Evolutionary conservation across 305 asterid species (phyloP), one percentile per base, ranked within the genome.

Genomic region (Plantago rigida): DNA sequence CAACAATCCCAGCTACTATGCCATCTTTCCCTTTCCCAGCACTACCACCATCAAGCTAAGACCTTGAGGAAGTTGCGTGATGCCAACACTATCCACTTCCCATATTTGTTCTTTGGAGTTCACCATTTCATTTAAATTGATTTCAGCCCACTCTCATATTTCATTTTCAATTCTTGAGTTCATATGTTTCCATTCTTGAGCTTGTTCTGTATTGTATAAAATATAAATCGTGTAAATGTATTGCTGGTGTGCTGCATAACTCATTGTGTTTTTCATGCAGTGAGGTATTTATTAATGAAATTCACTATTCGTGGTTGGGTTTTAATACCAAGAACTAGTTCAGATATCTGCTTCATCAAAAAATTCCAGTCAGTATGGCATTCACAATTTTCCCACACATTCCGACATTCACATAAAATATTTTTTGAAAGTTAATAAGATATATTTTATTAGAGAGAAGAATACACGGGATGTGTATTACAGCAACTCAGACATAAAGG

Each of bases 11-110:
- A 10, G 41, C 53, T 22, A 41, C 68, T 0, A 39, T 69, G 59
- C 53, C 73, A n/a, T 62, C 63, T n/a, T 47, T 69, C n/a, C 64
- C 73, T 6, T 69, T 69, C 59, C 54, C 15, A 52, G 10, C 73
- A 13, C 58, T 68, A 4, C 73, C 73, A 14, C 68, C 73, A 8
- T 69, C 73, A 14, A 62, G 62, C 64, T 69, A 72, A 63, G 19
- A 42, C 11, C 4, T 24, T 24, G 36, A 51, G 14, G 29, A 19
- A 6, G 13, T 12, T 2, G 78, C 6, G 7, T 1, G 31, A 22
- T 12, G 17, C 57, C 13, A 24, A 36, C 34, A 52, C 7, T 4
- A 26, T 3, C 1, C 39, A 10, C 24, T 52, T 10, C 41, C n/a
- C 31, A 52, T 36, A 22, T 52, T 5, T 5, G 7, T 31, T 31